phyloP scores from a whole-genome alignment of 2,329 filamentous ascomycete species.

The Hyphodiscus sp. region DNA sequence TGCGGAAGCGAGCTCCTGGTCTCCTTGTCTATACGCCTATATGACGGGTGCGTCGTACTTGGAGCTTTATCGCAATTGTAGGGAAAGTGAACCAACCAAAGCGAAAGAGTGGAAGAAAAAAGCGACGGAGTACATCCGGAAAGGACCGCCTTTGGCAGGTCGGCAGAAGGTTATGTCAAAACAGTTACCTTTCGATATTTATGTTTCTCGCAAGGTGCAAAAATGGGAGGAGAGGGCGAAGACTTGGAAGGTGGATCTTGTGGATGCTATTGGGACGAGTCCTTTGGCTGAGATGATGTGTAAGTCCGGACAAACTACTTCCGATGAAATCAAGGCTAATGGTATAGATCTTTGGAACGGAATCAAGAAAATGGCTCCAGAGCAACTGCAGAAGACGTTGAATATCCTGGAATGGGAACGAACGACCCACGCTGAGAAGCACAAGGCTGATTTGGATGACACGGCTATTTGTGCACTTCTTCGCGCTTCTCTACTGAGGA shows the following conservation, averaged over 20 bases:
- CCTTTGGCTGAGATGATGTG: conserved; percentile 85
- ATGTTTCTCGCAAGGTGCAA: conserved; percentile 72
- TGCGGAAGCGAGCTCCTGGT: conserved; percentile 83
- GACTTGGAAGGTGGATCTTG: conserved; percentile 57
- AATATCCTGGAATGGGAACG: conserved; percentile 58
- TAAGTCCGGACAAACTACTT: neutral
- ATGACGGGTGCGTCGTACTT: conserved; percentile 74
- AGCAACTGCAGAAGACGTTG: conserved; percentile 58
- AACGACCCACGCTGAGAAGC: conserved; percentile 41
- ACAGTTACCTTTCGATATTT: conserved; percentile 84
- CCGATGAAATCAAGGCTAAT: neutral
- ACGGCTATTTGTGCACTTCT: conserved; percentile 60
- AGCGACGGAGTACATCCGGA: conserved; percentile 64
- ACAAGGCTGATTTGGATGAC: conserved; percentile 52
- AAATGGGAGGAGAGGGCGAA: conserved; percentile 82
- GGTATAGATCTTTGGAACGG: conserved; percentile 73
- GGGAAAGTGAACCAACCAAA: conserved; percentile 36
- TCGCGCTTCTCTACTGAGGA: conserved; percentile 58
- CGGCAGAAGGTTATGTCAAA: conserved; percentile 87
- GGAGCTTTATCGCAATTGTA: conserved; percentile 67
- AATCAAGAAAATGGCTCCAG: conserved; percentile 66
- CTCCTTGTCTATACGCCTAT: conserved; percentile 82
- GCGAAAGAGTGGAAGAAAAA: conserved; percentile 52
- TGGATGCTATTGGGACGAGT: conserved; percentile 74
- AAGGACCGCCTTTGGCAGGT: conserved; percentile 67